A percentile compares a stretch with the other conserved stretches of the same genome.
Conservation (phyloP, 345 rosid species). For the Rhodomyrtus tomentosa region DNA sequence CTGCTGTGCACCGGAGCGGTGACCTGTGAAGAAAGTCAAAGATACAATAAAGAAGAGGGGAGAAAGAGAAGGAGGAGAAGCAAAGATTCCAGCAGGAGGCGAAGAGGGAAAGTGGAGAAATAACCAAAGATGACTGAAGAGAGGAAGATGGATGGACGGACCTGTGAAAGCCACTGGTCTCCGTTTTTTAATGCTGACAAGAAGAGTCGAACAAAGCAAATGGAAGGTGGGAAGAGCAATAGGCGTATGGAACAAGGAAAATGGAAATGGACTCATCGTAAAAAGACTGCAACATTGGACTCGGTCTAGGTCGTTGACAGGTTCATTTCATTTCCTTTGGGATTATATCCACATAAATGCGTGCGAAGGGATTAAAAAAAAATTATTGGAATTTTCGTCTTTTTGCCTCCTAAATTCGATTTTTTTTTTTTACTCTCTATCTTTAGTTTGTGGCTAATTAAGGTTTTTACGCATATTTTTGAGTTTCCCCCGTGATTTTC, state of each 20-base stretch:
- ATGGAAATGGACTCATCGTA: neutral
- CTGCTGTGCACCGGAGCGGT: neutral
- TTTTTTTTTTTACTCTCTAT: neutral
- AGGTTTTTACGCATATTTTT: neutral
- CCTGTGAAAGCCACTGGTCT: neutral
- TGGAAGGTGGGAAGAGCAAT: neutral
- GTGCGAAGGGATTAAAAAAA: neutral
- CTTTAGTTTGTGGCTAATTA: neutral
- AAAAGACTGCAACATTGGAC: neutral
- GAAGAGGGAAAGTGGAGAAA: neutral
- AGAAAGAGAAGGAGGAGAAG: neutral
- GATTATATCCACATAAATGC: neutral
- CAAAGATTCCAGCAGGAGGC: neutral
- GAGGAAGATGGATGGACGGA: neutral
- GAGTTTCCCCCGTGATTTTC: neutral
- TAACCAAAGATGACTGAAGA: neutral
- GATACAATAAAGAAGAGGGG: neutral
- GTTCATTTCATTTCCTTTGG: neutral
- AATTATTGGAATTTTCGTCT: neutral
- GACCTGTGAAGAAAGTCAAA: neutral
- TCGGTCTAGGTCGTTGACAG: neutral
- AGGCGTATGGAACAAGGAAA: neutral
- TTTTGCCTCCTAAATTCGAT: neutral
- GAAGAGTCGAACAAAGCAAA: neutral
- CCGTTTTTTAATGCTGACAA: neutral